Conservation (phyloP, 1,284 basidiomycete genomes). For the Mycosarcoma maydis region DNA sequence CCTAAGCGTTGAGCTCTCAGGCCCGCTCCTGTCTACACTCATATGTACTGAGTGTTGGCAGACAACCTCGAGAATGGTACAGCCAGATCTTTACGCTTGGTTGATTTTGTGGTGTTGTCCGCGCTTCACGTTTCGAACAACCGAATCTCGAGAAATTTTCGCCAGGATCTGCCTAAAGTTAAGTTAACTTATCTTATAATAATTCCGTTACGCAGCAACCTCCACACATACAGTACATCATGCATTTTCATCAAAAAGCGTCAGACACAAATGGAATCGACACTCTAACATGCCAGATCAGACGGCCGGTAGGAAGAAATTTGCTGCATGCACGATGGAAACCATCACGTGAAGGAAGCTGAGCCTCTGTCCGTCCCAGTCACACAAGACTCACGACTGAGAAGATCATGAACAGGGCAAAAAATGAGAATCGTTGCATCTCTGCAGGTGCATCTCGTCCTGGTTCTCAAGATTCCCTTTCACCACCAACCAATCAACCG, state of each 20-base stretch:
- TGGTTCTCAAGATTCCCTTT: background rate
- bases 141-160: background rate
- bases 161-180: constrained; percentile 1
- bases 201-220: no score
- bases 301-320: constrained; percentile 41
- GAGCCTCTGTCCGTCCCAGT: constrained; percentile 11
- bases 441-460: background rate
- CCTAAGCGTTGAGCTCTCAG: background rate
- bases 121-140: no score
- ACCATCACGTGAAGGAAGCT: constrained; percentile 43
- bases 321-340: background rate
- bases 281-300: background rate
- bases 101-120: no score
- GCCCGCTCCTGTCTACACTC: constrained; percentile 20
- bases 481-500: no score
- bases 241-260: no score
- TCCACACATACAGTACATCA: constrained; percentile 1
- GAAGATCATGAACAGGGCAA: constrained; percentile 12
- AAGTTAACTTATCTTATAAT: no score
- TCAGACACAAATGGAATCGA: no score
- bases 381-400: background rate
- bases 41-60: constrained; percentile 14
- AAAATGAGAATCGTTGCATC: constrained; percentile 6
- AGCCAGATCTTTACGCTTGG: no score
- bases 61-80: no score